phyloP scores from a whole-genome alignment of 495 filamentous ascomycete species.

The Aspergillus leporis region DNA sequence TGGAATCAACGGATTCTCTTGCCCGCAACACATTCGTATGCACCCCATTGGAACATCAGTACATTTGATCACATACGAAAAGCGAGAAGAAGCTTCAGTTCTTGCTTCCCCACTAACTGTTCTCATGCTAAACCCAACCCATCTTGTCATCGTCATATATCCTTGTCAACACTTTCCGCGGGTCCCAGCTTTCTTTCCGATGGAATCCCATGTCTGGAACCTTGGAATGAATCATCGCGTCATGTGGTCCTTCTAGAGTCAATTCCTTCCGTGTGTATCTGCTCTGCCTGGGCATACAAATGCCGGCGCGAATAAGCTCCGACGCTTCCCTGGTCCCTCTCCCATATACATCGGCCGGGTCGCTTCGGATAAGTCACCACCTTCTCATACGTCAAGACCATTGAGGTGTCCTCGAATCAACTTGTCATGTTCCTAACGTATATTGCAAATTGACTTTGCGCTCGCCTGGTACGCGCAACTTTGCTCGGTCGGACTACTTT shows the following conservation, averaged over 20 bases:
- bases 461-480: background rate
- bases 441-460: background rate
- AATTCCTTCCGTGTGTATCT: conserved; percentile 7
- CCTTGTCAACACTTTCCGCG: background rate
- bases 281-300: background rate
- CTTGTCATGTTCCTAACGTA: conserved; percentile 1
- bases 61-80: too few species aligned
- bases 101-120: background rate
- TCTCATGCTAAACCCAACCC: background rate
- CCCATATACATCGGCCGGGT: conserved; percentile 28
- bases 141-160: background rate
- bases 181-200: background rate
- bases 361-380: conserved; percentile 34
- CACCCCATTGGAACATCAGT: background rate
- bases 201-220: conserved; percentile 5
- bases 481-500: background rate
- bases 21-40: background rate
- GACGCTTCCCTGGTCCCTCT: conserved; percentile 11
- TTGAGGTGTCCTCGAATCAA: conserved; percentile 15
- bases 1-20: background rate
- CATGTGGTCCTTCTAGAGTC: conserved; percentile 10
- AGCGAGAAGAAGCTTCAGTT: background rate
- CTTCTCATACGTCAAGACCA: conserved; percentile 31
- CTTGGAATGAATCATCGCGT: conserved; percentile 8
- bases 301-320: conserved; percentile 6